A percentile compares a stretch with the other conserved stretches of the same genome.
Evolutionary conservation across 176 grass and related monocot species (phyloP).

Genomic region (Avena atlantica): DNA sequence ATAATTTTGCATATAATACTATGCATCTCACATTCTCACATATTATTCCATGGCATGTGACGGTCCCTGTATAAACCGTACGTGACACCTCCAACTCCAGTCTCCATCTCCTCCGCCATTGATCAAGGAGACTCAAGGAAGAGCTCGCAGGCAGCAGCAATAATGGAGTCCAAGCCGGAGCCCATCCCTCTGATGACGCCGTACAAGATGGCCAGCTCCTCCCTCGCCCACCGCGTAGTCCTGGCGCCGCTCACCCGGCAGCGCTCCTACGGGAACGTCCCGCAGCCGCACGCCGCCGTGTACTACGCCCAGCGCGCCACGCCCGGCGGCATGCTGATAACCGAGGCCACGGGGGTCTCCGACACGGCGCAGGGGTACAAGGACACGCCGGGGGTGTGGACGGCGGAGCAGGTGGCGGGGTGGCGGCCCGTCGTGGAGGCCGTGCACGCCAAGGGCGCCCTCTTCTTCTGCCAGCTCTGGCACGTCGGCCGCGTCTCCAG

Average conservation of each 20-base stretch:
- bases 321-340: constrained; percentile 43
- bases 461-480: constrained; percentile 68
- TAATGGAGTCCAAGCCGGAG: not conserved
- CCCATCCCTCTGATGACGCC: constrained; percentile 45
- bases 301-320: constrained; percentile 60
- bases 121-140: not conserved
- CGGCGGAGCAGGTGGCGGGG: constrained; percentile 48
- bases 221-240: constrained; percentile 55
- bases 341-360: constrained; percentile 52
- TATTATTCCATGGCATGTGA: not conserved
- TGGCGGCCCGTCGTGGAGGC: constrained; percentile 56
- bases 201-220: constrained; percentile 44
- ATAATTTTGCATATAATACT: not conserved
- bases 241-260: constrained; percentile 59
- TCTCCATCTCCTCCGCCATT: not conserved
- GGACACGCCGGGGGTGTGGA: constrained; percentile 58
- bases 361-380: constrained; percentile 51
- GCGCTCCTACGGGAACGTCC: constrained; percentile 55
- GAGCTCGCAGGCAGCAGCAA: not conserved
- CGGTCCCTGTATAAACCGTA: not conserved
- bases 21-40: not conserved
- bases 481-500: constrained; percentile 48
- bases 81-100: not conserved
- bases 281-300: constrained; percentile 50
- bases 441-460: constrained; percentile 50